A percentile compares a stretch with the other conserved stretches of the same genome.
phyloP scores from a whole-genome alignment of 116 monocot genomes.

The Zostera marina region DNA sequence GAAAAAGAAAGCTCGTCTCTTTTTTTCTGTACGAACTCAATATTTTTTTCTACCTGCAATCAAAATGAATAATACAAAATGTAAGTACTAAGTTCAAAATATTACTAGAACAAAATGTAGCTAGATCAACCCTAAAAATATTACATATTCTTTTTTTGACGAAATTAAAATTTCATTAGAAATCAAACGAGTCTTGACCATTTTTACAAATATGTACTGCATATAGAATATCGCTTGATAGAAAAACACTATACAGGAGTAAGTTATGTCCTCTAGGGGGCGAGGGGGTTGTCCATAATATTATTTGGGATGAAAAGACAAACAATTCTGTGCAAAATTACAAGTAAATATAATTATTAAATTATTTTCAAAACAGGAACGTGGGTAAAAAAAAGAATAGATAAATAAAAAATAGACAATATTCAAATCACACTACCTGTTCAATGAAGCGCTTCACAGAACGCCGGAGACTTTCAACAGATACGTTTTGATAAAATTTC shows the following conservation, averaged over 20 bases:
- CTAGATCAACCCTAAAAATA: too few relatives aligned
- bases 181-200: too few relatives aligned
- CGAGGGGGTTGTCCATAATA: too few relatives aligned
- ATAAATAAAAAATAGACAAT: not conserved
- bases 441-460: constrained; percentile 66
- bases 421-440: constrained; percentile 35
- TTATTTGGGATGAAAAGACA: too few relatives aligned
- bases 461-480: constrained; percentile 38
- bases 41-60: constrained; percentile 47
- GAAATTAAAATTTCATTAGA: too few relatives aligned
- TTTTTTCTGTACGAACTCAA: constrained; percentile 46
- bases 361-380: not conserved
- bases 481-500: constrained; percentile 39
- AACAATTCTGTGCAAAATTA: too few relatives aligned
- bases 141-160: too few relatives aligned
- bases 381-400: not conserved
- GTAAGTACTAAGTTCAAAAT: not conserved
- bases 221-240: too few relatives aligned
- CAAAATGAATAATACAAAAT: not conserved
- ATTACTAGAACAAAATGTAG: not conserved
- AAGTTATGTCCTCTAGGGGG: too few relatives aligned
- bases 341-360: too few relatives aligned
- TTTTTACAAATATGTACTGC: too few relatives aligned
- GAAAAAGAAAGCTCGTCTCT: constrained; percentile 72
- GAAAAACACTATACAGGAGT: too few relatives aligned